A percentile compares a stretch with the other conserved stretches of the same genome.
phyloP scores from a whole-genome alignment of 257 asterid species.

The Salvia miltiorrhiza region DNA sequence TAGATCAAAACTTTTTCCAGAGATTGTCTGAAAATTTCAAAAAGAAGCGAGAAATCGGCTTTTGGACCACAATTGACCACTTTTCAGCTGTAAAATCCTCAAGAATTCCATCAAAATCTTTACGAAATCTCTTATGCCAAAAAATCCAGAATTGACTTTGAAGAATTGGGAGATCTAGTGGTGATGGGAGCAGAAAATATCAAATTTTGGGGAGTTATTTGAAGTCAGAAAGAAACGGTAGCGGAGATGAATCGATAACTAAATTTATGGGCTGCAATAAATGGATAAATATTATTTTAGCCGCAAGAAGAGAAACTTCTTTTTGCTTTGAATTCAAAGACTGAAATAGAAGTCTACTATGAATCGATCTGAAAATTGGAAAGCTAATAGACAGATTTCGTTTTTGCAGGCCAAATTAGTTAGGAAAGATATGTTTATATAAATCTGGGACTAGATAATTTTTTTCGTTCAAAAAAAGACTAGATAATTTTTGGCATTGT shows the following conservation, averaged over 20 bases:
- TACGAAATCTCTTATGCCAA: not conserved
- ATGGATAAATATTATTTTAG: not conserved
- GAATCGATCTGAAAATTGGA: slow-evolving; percentile 6
- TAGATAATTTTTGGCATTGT: no score
- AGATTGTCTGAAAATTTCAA: not conserved
- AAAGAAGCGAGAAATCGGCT: not conserved
- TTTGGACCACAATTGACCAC: not conserved
- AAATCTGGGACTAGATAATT: not conserved
- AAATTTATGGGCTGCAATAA: slow-evolving; percentile 1
- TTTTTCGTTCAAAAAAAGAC: not conserved
- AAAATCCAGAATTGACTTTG: not conserved
- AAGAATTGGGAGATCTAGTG: slow-evolving; percentile 7
- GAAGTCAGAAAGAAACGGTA: not conserved
- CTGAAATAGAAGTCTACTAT: slow-evolving; percentile 1
- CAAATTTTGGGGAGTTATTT: not conserved
- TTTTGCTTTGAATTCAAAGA: slow-evolving; percentile 20
- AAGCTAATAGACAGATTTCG: not conserved
- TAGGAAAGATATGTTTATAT: not conserved
- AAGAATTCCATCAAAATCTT: slow-evolving; percentile 29
- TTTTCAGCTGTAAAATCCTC: slow-evolving; percentile 11
- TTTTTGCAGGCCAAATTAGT: not conserved
- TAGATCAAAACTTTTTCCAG: slow-evolving; percentile 11
- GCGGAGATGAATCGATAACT: not conserved
- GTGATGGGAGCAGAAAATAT: not conserved
- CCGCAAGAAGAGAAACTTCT: slow-evolving; percentile 37